phyloP scores from a whole-genome alignment of 192 early-diverging fungal genomes.

The Backusella morwellensis region DNA sequence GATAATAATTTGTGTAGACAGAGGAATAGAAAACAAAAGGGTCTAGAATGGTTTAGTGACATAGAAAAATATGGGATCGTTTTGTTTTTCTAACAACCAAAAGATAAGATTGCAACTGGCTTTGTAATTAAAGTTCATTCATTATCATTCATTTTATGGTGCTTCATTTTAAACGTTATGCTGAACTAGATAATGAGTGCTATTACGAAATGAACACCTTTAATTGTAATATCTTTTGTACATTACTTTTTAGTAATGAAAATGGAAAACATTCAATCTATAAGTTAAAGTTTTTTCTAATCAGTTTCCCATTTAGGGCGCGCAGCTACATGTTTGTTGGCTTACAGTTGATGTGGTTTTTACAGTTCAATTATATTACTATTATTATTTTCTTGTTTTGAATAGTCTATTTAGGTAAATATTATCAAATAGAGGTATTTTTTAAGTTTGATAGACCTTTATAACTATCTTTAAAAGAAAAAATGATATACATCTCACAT shows the following conservation, averaged over 20 bases:
- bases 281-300: neutral
- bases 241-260: neutral
- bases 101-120: no score
- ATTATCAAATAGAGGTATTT: neutral
- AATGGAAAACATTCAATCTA: neutral
- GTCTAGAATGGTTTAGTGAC: neutral
- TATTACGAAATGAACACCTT: no score
- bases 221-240: neutral
- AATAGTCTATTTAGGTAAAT: neutral
- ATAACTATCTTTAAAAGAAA: no score
- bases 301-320: neutral
- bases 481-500: no score
- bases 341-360: neutral
- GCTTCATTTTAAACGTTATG: no score
- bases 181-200: no score
- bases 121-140: no score
- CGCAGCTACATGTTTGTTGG: neutral
- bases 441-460: neutral
- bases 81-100: no score
- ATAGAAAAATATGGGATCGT: no score
- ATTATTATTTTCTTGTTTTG: neutral
- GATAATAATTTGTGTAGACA: neutral
- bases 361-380: neutral
- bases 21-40: neutral
- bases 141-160: no score